Evolutionary conservation across 768 basidiomycete genomes (phyloP), one percentile per base, ranked within the genome.

Genomic region (Phylloporus sp.): DNA sequence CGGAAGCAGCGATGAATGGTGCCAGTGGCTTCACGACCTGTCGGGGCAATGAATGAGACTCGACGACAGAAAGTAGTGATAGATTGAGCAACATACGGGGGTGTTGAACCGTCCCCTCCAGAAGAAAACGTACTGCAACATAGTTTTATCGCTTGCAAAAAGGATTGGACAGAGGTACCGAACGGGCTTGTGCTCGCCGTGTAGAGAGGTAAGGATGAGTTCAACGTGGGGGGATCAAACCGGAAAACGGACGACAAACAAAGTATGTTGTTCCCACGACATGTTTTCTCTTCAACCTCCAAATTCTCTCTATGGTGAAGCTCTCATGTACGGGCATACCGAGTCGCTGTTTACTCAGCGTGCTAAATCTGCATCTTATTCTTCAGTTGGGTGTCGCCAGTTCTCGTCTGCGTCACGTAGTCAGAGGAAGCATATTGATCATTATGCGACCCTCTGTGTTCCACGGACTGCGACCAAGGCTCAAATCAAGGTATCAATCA

Each of bases 11-110:
- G 60, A 89, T 74, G 79, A 91, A 92, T 9, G 89, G 88, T 80
- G 88, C 91, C 72, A 91, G 65, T 31, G 90, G 87, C 74, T 76
- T 82, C 53, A 77, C 56, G 60, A 92, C 71, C 89, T 92, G 61
- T 49, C 39, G 8, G 28, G n/a, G 34, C 9, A 56, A 45, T 54
- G 47, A 52, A 49, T 56, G 54, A 60, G 49, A 52, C 18, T n/a
- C 32, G 58, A 31, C 41, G 16, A 32, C 0, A 7, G 16, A 6
- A 16, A 16, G 6, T 6, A 7, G 10, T 28, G 35, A 46, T 36
- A 27, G n/a, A n/a, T 16, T 16, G 45, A 40, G 18, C 15, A 26
- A 66, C 64, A 23, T 58, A 64, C 63, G 24, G 64, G 63, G 0
- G 63, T 64, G 53, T 63, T 61, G 53, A 65, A 64, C 13, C 62